Conservation (phyloP, 116 monocot genomes). For the Cymodocea nodosa region DNA sequence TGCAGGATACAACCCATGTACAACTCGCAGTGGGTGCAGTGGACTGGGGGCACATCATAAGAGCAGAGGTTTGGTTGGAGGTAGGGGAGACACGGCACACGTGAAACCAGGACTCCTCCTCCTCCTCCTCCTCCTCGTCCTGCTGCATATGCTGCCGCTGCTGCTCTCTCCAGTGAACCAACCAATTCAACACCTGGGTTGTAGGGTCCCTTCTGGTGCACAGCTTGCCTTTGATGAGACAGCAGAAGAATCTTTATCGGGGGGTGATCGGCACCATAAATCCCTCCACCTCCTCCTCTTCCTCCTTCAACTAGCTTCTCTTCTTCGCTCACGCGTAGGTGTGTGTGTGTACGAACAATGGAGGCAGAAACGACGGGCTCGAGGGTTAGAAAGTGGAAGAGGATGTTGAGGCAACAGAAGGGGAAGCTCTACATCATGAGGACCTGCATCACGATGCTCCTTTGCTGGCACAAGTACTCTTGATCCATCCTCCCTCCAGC, state of each 20-base stretch:
- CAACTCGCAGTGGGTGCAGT: no score
- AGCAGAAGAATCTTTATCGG: slow-evolving; percentile 4
- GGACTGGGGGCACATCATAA: no score
- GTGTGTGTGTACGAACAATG: background rate
- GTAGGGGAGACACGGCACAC: background rate
- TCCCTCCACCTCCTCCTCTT: background rate
- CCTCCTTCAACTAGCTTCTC: no score
- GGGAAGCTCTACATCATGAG: slow-evolving; percentile 51
- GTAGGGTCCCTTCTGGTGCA: background rate
- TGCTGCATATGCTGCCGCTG: background rate
- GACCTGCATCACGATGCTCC: slow-evolving; percentile 46
- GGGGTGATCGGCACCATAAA: background rate
- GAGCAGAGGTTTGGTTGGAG: background rate
- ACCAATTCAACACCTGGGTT: background rate
- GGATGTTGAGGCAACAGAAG: slow-evolving; percentile 36
- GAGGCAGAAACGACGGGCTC: slow-evolving; percentile 1
- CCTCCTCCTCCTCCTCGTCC: background rate
- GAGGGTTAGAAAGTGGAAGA: slow-evolving; percentile 27
- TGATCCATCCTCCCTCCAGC: background rate
- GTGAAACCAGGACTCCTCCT: background rate
- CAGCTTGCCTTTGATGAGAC: slow-evolving; percentile 2
- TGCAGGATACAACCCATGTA: no score
- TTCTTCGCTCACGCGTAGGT: background rate
- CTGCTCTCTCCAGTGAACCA: no score
- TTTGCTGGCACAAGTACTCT: slow-evolving; percentile 41